phyloP scores from a whole-genome alignment of 1,284 basidiomycete species.

The Volvariella surrecta region DNA sequence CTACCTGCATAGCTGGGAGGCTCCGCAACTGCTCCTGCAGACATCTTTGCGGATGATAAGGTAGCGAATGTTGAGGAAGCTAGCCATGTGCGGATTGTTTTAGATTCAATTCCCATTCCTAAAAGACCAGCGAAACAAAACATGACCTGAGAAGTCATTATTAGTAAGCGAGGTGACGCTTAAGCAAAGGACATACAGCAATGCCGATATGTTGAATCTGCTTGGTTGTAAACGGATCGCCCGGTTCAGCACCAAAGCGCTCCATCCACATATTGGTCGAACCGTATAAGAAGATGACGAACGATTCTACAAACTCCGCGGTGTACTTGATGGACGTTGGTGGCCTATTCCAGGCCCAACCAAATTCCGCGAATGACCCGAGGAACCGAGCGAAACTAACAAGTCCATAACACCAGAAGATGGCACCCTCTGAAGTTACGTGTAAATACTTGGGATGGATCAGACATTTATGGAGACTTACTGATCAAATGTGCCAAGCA shows the following conservation, averaged over 20 bases:
- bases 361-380: constrained; percentile 80
- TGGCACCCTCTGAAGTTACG: constrained; percentile 61
- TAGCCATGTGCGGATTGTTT: constrained; percentile 61
- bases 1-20: constrained; percentile 70
- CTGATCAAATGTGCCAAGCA: constrained; percentile 94
- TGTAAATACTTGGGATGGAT: constrained; percentile 6
- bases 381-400: constrained; percentile 87
- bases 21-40: constrained; percentile 40
- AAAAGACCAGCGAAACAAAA: constrained; percentile 89
- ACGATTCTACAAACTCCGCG: constrained; percentile 85
- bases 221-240: constrained; percentile 86
- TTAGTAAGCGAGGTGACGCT: neutral
- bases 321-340: constrained; percentile 45
- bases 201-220: constrained; percentile 95
- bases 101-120: constrained; percentile 80
- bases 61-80: constrained; percentile 46
- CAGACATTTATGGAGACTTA: constrained; percentile 32
- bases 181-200: constrained; percentile 44
- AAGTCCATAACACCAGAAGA: constrained; percentile 90
- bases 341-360: constrained; percentile 92
- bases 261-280: constrained; percentile 97
- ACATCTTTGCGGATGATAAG: constrained; percentile 23
- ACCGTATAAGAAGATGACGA: constrained; percentile 87
- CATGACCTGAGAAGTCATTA: constrained; percentile 46
- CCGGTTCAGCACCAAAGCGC: constrained; percentile 75